Evolutionary conservation across 768 basidiomycete genomes (phyloP).

Genomic region (Jaapia argillacea): DNA sequence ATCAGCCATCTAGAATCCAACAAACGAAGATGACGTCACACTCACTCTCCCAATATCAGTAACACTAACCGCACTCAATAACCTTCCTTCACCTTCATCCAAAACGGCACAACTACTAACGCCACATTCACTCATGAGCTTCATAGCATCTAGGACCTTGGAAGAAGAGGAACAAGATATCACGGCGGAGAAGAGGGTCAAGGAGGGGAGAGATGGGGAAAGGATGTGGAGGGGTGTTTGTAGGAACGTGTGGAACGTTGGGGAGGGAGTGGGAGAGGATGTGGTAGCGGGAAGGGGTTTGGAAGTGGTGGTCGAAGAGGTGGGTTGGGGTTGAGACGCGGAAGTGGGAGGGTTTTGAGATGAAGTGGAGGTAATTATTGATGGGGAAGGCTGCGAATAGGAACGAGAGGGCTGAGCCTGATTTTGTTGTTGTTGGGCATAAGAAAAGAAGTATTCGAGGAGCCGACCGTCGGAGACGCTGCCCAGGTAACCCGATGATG

Average conservation of each 20-base stretch:
- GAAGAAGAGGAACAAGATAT: slow-evolving; percentile 51
- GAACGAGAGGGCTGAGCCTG: too few relatives aligned
- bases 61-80: slow-evolving; percentile 73
- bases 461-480: slow-evolving; percentile 68
- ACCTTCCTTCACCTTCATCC: slow-evolving; percentile 48
- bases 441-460: slow-evolving; percentile 58
- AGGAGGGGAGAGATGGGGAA: slow-evolving; percentile 53
- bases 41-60: slow-evolving; percentile 71
- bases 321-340: too few relatives aligned
- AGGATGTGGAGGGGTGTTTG: slow-evolving; percentile 46
- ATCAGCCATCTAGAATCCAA: background rate
- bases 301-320: slow-evolving; percentile 1
- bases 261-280: slow-evolving; percentile 4
- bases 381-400: too few relatives aligned
- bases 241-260: slow-evolving; percentile 35
- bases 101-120: slow-evolving; percentile 77
- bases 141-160: slow-evolving; percentile 73
- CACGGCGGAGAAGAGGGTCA: slow-evolving; percentile 53
- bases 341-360: too few relatives aligned
- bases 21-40: too few relatives aligned
- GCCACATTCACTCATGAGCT: slow-evolving; percentile 76
- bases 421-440: slow-evolving; percentile 37
- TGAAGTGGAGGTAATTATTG: too few relatives aligned
- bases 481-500: slow-evolving; percentile 44
- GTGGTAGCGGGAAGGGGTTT: slow-evolving; percentile 2